phyloP scores from a whole-genome alignment of 2,329 filamentous ascomycete species.

The Penicillium sumatraense region DNA sequence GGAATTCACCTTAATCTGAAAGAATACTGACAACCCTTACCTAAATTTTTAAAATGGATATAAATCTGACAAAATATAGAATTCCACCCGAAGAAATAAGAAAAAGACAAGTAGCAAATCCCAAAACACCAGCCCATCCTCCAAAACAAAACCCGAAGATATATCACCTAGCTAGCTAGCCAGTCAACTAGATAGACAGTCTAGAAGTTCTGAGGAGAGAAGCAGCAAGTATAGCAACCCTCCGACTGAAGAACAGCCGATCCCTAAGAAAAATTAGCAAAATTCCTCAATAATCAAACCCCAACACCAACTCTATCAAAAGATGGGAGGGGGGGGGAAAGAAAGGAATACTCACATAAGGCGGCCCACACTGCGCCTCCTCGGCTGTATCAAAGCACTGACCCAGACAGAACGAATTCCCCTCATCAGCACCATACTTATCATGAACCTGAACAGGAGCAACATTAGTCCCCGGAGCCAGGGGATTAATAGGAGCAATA shows the following conservation, averaged over 20 bases:
- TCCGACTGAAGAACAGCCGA: conserved; percentile 10
- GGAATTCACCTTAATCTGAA: no score
- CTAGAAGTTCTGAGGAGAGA: conserved; percentile 14
- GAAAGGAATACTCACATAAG: conserved; percentile 16
- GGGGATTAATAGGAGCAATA: conserved; percentile 1
- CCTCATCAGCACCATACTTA: conserved; percentile 10
- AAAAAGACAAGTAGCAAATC: background rate
- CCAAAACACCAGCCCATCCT: background rate
- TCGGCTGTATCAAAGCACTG: conserved; percentile 4
- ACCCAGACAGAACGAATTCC: conserved; percentile 16
- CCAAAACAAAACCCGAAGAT: background rate
- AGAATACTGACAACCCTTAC: no score
- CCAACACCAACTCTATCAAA: background rate
- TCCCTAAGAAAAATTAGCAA: background rate
- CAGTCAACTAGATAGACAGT: background rate
- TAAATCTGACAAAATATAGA: background rate
- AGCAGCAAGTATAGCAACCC: conserved; percentile 23
- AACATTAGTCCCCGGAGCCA: conserved; percentile 5
- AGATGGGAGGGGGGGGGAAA: no score
- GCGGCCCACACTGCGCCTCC: conserved; percentile 10
- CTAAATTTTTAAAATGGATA: background rate
- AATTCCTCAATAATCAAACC: background rate
- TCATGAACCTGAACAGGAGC: conserved; percentile 1
- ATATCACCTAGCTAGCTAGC: background rate
- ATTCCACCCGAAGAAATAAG: background rate